phyloP scores from a whole-genome alignment of 176 grass and related monocot species.

The Secale cereale region DNA sequence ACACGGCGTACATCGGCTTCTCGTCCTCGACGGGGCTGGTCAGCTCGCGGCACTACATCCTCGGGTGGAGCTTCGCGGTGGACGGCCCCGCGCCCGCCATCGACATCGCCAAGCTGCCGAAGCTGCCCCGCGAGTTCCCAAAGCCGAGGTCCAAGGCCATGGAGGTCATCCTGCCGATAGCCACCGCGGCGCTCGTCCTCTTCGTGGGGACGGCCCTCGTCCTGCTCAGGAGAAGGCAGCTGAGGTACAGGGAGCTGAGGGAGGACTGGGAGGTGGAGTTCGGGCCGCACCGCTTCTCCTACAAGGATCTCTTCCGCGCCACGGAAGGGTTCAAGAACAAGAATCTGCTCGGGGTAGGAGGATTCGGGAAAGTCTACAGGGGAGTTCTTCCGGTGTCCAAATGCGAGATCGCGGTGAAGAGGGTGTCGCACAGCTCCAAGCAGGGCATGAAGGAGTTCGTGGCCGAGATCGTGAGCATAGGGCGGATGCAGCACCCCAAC shows the following conservation, averaged over 20 bases:
- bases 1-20: neutral
- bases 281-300: neutral
- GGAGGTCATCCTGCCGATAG: neutral
- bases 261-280: neutral
- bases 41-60: neutral
- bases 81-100: neutral
- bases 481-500: neutral
- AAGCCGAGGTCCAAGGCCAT: neutral
- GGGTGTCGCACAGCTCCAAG: neutral
- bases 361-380: neutral
- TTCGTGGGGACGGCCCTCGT: neutral
- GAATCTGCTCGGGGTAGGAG: neutral
- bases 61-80: neutral
- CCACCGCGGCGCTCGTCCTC: neutral
- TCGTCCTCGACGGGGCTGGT: neutral
- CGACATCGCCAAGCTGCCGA: neutral
- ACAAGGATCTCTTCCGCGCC: neutral
- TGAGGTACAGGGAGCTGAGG: neutral
- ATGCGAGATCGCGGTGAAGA: neutral
- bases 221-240: neutral
- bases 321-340: neutral
- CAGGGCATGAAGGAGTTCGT: neutral
- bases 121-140: neutral
- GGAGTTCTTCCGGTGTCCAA: neutral
- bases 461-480: neutral